A percentile compares a stretch with the other conserved stretches of the same genome.
Evolutionary conservation across 176 grass and related monocot genomes (phyloP).

Genomic region (Guadua angustifolia): DNA sequence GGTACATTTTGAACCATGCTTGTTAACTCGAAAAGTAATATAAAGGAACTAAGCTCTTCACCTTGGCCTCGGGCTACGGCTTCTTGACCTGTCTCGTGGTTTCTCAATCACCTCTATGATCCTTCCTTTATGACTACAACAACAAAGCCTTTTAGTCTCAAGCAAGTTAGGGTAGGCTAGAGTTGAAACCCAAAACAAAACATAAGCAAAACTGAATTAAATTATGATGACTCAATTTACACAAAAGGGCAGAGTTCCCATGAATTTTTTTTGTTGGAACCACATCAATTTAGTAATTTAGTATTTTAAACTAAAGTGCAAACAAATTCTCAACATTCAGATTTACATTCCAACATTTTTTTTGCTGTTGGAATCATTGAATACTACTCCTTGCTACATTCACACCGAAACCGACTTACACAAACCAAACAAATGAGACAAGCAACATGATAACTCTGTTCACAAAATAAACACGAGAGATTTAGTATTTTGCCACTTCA

Average conservation of each 20-base stretch:
- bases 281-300: background rate
- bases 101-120: conserved; percentile 62
- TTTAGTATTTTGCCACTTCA: too few relatives aligned
- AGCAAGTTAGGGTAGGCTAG: too few relatives aligned
- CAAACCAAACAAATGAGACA: background rate
- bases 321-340: background rate
- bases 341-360: background rate
- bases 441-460: background rate
- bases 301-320: background rate
- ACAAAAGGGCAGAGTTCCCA: background rate
- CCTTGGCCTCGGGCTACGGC: conserved; percentile 80
- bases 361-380: background rate
- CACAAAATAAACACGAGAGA: background rate
- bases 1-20: background rate
- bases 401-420: background rate
- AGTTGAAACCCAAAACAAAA: too few relatives aligned
- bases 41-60: conserved; percentile 30
- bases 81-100: conserved; percentile 78
- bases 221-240: background rate
- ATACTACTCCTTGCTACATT: background rate
- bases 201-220: background rate
- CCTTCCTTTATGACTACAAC: conserved; percentile 80
- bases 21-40: background rate
- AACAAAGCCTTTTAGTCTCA: too few relatives aligned
- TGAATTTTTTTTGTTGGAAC: background rate